Base-by-base conservation (phyloP, 768 basidiomycete species). In the Mrakia frigida region DNA sequence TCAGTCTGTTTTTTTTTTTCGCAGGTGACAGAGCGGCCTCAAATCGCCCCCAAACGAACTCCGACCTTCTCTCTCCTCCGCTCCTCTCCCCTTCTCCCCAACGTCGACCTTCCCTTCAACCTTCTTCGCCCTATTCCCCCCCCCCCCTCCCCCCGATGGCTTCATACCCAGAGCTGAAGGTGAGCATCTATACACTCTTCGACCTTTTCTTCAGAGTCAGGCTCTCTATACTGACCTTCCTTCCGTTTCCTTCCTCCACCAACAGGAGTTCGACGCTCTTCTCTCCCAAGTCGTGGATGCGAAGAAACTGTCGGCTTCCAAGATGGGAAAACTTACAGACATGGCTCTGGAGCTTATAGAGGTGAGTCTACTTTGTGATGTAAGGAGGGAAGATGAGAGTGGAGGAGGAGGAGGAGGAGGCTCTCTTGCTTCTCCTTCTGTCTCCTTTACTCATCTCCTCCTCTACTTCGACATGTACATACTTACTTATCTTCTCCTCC, bases 281-380 rank as follows among this genome's bases (percentile, higher is more conserved):
- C 84, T 98, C 77, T 92, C 92, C 83, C 90, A 93, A 80, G 88
- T 94, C 59, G 91, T 97, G 65, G 86, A 87, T 74, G 89, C 90
- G 76, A 94, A 93, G 83, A 88, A 92, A 76, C 85, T 98, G 74
- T 96, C 94, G 23, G 90, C 89, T 41, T 91, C 93, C 28, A 93
- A 92, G 86, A 91, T 99, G 87, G 86, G 85, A 68, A 87, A 84
- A 80, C 82, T 98, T 80, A 92, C 90, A 3, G 90, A 91, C 76
- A 86, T 91, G 71, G 90, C 93, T 2, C 83, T 93, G 85, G 89
- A 89, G 82, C 88, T 87, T 63, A 89, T 96, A 85, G 86, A 90
- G 85, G 94, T 93, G 81, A 81, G 90, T 83, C 3, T 10, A 31
- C 16, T 74, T 35, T 25, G 2, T 7, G n/a, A 41, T 4, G 31